Percentiles rank a stretch among this genome's conserved stretches.
Evolutionary conservation across 257 asterid genomes (phyloP).

Genomic region (Jaltomata sinuosa): DNA sequence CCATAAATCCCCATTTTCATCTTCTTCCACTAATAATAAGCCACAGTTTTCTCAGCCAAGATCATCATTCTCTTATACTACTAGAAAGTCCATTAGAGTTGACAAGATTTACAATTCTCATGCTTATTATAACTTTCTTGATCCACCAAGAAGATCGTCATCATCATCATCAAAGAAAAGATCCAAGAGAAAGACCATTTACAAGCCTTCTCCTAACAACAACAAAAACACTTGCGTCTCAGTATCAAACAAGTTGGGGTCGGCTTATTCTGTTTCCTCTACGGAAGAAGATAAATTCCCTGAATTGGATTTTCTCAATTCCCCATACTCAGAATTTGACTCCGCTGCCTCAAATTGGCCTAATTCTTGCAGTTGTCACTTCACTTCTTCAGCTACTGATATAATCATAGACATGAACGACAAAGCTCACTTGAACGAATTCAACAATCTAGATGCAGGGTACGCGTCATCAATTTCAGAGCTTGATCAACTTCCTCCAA

Average conservation of each 20-base stretch:
- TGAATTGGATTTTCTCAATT: constrained; percentile 25
- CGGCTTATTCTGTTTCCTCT: background rate
- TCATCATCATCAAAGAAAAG: constrained; percentile 18
- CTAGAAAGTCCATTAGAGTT: constrained; percentile 20
- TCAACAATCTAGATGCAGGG: constrained; percentile 6
- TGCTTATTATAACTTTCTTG: constrained; percentile 21
- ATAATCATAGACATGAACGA: constrained; percentile 50
- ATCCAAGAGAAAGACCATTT: constrained; percentile 47
- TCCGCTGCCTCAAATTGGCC: constrained; percentile 16
- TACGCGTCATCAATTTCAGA: constrained; percentile 28
- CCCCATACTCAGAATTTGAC: constrained; percentile 30
- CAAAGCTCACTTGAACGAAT: background rate
- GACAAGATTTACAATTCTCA: constrained; percentile 21
- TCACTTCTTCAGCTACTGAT: constrained; percentile 40
- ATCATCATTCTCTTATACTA: constrained; percentile 41
- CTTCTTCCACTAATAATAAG: constrained; percentile 7
- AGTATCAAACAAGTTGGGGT: background rate
- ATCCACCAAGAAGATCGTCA: constrained; percentile 46
- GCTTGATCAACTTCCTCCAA: constrained; percentile 43
- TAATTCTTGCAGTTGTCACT: constrained; percentile 29
- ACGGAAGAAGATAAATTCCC: constrained; percentile 11
- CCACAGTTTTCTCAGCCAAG: constrained; percentile 20
- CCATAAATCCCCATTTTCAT: constrained; percentile 20
- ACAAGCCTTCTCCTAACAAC: constrained; percentile 55
- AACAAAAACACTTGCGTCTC: background rate